These are phyloP conservation scores for Xylariaceae sp. DNA, from an alignment of 2,329 filamentous ascomycete species.

Conservation along the genomic window DNA sequence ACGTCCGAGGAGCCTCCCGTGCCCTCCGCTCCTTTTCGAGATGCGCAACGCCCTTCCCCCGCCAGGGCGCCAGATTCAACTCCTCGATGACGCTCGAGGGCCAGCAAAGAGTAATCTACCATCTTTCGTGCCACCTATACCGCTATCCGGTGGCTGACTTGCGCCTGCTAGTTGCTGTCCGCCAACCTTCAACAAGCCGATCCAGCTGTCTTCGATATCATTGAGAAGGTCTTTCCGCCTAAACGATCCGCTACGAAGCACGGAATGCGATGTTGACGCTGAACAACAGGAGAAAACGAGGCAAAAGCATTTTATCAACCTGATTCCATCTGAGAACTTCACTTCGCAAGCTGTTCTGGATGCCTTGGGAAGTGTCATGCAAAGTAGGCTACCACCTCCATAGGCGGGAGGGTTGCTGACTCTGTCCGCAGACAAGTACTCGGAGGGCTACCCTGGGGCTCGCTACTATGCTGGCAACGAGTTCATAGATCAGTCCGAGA, in stretches of 20 bases:
- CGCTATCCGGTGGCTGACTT: conserved; percentile 6
- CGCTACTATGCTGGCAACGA: conserved; percentile 96
- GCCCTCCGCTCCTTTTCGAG: conserved; percentile 32
- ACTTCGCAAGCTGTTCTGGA: conserved; percentile 89
- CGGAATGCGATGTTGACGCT: not conserved
- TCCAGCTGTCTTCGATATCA: conserved; percentile 77
- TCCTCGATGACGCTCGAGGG: conserved; percentile 44
- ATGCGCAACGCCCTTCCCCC: conserved; percentile 21
- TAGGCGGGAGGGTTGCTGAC: conserved; percentile 21
- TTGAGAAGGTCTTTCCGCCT: conserved; percentile 58
- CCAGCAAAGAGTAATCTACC: conserved; percentile 48
- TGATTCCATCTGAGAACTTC: conserved; percentile 94
- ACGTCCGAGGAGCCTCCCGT: conserved; percentile 41
- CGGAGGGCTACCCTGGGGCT: conserved; percentile 93
- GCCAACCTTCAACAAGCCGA: conserved; percentile 77
- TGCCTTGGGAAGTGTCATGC: conserved; percentile 88
- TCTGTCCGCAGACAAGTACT: conserved; percentile 74
- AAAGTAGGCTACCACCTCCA: conserved; percentile 53
- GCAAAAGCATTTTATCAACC: conserved; percentile 97
- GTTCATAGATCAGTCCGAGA: conserved; percentile 86
- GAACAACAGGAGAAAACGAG: conserved; percentile 76
- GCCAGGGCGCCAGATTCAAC: conserved; percentile 28
- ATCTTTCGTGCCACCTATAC: not conserved
- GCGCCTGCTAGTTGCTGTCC: conserved; percentile 62
- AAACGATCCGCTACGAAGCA: not conserved